Evolutionary conservation across 768 basidiomycete genomes (phyloP), one percentile per base, ranked within the genome.

Genomic region (Lactarius akahatsu): DNA sequence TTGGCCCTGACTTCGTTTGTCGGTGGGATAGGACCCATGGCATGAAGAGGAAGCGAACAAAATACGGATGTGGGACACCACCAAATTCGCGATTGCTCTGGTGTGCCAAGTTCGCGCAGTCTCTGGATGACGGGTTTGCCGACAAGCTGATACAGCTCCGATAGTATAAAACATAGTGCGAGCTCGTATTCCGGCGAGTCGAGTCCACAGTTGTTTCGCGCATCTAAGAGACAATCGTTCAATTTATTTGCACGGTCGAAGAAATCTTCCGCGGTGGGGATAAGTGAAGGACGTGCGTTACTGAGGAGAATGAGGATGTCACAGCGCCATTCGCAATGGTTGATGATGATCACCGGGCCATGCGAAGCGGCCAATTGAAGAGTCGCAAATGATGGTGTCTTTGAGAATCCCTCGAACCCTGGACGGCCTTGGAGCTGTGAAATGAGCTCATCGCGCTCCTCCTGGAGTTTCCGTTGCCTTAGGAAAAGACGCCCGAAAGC

Each of bases 21-120:
- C 32, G 4, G 18, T 26, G 28, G 26, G 36, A 61, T 64, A 18
- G 57, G n/a, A 8, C 59, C 62, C 7, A 61, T 61, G 36, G 61
- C 66, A 23, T 67, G 65, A 3, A 67, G 23, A 15, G 65, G 65
- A 40, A 67, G 61, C 15, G 52, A 64, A 16, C 52, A 54, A 13
- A 16, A 54, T 16, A 15, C 18, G 5, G 41, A 43, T 43, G 41
- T 13, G 52, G 41, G 16, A 43, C 41, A 43, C 41, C 41, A 36
- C 36, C 36, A 36, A 36, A 36, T 36, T 36, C 36, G 36, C 36
- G 36, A 36, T 36, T 36, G 36, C 52, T 54, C 52, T 54, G 52
- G 52, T 15, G 28, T 11, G n/a, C 52, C 52, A 30, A 54, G 52
- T 54, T 54, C 52, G 23, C 28, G 52, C 11, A 54, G 52, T 54